A percentile compares a stretch with the other conserved stretches of the same genome.
Evolutionary conservation across 2,329 filamentous ascomycete species (phyloP).

Genomic region (Cercospora zeina): DNA sequence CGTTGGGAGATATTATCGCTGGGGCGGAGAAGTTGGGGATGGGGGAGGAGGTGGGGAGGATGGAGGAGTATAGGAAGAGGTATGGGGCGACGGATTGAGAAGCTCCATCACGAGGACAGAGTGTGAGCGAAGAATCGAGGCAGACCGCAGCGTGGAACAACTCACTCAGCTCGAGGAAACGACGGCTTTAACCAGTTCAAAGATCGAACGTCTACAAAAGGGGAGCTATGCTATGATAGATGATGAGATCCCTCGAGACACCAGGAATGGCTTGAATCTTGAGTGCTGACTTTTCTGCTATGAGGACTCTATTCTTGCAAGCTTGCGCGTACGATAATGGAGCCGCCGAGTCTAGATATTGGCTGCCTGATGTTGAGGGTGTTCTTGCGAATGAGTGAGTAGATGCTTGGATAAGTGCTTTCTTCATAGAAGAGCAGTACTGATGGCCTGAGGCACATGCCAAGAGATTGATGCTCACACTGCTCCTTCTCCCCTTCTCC

Average conservation of each 20-base stretch:
- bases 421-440: not conserved
- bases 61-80: constrained; percentile 68
- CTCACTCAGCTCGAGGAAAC: not conserved
- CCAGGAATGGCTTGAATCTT: not conserved
- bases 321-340: not conserved
- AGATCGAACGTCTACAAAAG: not conserved
- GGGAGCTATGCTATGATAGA: not conserved
- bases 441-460: not conserved
- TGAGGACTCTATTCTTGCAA: not conserved
- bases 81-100: constrained; percentile 39
- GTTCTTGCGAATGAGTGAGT: not conserved
- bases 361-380: not conserved
- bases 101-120: too few relatives aligned
- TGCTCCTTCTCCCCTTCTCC: not conserved
- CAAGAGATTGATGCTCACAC: not conserved
- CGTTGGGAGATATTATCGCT: constrained; percentile 71
- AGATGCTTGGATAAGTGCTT: not conserved
- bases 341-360: not conserved
- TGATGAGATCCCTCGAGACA: not conserved
- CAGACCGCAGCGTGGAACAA: too few relatives aligned
- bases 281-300: not conserved
- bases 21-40: constrained; percentile 48
- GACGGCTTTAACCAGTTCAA: too few relatives aligned
- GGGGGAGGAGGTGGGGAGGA: constrained; percentile 53
- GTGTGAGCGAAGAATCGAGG: not conserved